Base-by-base conservation (phyloP, 805 yeast genomes). In the Naumovozyma castellii region DNA sequence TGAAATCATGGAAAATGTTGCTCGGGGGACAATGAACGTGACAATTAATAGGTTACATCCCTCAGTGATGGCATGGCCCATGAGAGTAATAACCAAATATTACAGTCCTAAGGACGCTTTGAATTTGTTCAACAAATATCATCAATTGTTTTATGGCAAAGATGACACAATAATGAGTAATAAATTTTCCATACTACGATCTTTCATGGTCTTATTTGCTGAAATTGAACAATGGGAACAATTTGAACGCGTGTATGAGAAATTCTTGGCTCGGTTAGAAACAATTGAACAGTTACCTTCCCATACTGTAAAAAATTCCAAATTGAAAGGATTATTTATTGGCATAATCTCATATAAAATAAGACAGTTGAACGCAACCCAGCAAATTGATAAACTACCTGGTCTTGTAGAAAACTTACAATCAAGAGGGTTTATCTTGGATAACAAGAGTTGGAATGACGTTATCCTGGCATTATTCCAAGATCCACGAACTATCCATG, bases 61-160 rank as follows among this genome's bases (percentile, higher is more conserved):
- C 18, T 51, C 62, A 2, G 49, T 60, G 6, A 41, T 66, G 39
- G 63, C 61, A 29, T 66, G 67, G 50, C 58, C 68, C 18, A 51
- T 65, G 43, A 51, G 57, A 30, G 40, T 50, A 3, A 45, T 65
- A 20, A 52, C 60, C 2, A 57, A 54, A 34, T 46, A 40, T 39
- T 56, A 61, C 36, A 49, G 54, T 20, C 62, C 67, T 1, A 51
- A 49, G 20, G 54, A 49, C 32, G 68, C 69, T 0, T 41, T 56
- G 20, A 51, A 56, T 18, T 46, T 66, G 31, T 46, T 66, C 46
- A 54, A 56, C 16, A 52, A 55, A 32, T 66, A 53, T 47, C 51
- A 53, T 34, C 45, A 49, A 19, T 41, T 57, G 10, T 57, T 56
- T 35, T 54, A 54, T 28, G 52, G 50, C 5, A 52, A 47, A 31